Base-by-base conservation (phyloP, 2,329 filamentous ascomycete species). In the Penicillium sp. region DNA sequence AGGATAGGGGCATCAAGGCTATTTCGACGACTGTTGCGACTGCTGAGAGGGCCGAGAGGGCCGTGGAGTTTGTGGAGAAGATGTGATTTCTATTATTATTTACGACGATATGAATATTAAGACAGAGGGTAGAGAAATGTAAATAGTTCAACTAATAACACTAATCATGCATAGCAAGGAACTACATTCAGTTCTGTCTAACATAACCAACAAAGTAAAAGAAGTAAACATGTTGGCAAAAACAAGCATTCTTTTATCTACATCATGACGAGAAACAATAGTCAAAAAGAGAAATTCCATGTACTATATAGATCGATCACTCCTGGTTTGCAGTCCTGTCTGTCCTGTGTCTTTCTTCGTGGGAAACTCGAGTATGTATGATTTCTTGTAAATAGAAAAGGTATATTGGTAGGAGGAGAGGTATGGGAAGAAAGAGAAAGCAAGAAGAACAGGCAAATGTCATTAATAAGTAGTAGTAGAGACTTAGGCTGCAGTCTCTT, bases 1-100 rank as follows among this genome's bases (percentile, higher is more conserved):
- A 47, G 52, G 21, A 49, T 20, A 28, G 53, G 54, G 24, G 58
- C 53, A 66, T 67, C 23, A 69, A 68, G 59, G 72, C 71, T 8
- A 61, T 79, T 54, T 76, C 77, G 14, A 74, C 73, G 54, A 76
- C 77, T 8, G 67, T 79, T 24, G 77, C 76, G 20, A 77, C 74
- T 62, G 71, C 74, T 18, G 76, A 79, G 61, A 68, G 77, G 55
- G 77, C 77, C 33, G 70, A 66, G 21, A 68, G 68, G 50, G 75
- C 74, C 38, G 75, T 70, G 23, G 77, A 79, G 52, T 75, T 78
- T n/a, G 73, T 78, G 57, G 75, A 79, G 63, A 70, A 69, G 60
- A 73, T 75, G 63, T 77, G 63, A 74, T 55, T 14, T 11, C 26
- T 30, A 43, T n/a, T 49, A 35, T 30, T 24, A 45, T 35, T 35